phyloP scores from a whole-genome alignment of 1,139 yeast species.

The Zygosaccharomyces sapae region DNA sequence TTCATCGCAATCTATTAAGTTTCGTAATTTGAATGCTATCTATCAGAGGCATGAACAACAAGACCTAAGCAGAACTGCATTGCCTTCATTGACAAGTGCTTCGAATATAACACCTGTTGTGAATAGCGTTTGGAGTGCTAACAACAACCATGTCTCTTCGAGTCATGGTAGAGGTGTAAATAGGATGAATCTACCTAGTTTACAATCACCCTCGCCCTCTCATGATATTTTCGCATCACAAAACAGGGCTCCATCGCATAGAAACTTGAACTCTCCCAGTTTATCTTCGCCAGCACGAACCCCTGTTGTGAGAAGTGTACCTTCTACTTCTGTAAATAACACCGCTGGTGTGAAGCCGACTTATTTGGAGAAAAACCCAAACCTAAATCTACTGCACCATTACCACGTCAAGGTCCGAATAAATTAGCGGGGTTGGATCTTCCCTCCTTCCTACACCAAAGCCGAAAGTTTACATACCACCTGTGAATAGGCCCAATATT shows the following conservation, averaged over 20 bases:
- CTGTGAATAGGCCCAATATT: slow-evolving; percentile 37
- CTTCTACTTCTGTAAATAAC: slow-evolving; percentile 17
- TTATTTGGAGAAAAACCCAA: slow-evolving; percentile 23
- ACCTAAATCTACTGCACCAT: slow-evolving; percentile 18
- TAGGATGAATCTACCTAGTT: slow-evolving; percentile 29
- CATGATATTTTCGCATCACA: slow-evolving; percentile 24
- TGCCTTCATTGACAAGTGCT: slow-evolving; percentile 53
- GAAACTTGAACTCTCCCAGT: slow-evolving; percentile 10
- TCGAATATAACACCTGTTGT: slow-evolving; percentile 20
- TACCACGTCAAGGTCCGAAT: slow-evolving; percentile 19
- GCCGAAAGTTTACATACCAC: slow-evolving; percentile 39
- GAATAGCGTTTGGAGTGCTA: slow-evolving; percentile 33
- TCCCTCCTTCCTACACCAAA: slow-evolving; percentile 51
- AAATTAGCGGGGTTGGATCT: slow-evolving; percentile 42
- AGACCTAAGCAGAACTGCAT: slow-evolving; percentile 31
- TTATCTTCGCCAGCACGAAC: slow-evolving; percentile 13
- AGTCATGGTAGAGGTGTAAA: slow-evolving; percentile 18
- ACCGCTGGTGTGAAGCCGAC: slow-evolving; percentile 24
- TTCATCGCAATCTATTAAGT: slow-evolving; percentile 39
- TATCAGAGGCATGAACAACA: slow-evolving; percentile 32
- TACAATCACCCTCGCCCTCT: slow-evolving; percentile 22
- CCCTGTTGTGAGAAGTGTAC: slow-evolving; percentile 21
- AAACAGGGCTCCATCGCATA: slow-evolving; percentile 14
- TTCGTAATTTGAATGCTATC: slow-evolving; percentile 35
- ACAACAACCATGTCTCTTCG: slow-evolving; percentile 14